Evolutionary conservation across 2,329 filamentous ascomycete genomes (phyloP).

Genomic region (Colletotrichum sp.): DNA sequence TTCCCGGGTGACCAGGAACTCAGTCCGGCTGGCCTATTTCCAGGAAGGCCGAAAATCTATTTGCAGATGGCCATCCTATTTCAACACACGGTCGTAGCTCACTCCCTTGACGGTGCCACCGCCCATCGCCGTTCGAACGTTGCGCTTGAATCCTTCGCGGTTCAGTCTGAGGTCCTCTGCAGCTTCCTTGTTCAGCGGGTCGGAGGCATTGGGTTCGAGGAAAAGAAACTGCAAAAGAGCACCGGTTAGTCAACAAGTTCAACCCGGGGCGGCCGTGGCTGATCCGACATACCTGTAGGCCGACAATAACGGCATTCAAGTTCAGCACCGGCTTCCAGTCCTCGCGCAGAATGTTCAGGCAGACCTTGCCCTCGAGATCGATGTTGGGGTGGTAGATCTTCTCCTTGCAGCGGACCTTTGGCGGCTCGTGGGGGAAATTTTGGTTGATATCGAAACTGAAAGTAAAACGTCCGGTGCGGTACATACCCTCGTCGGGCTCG

Average conservation of each 20-base stretch:
- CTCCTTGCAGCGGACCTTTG: constrained; percentile 95
- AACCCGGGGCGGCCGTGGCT: background rate
- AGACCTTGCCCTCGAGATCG: constrained; percentile 96
- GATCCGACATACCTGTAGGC: constrained; percentile 71
- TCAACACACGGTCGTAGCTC: constrained; percentile 79
- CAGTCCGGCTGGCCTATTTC: background rate
- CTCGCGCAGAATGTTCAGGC: constrained; percentile 94
- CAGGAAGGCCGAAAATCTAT: background rate
- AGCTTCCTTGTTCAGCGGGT: constrained; percentile 98
- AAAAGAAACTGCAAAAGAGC: constrained; percentile 78
- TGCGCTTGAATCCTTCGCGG: constrained; percentile 88
- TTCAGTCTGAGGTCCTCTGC: constrained; percentile 89
- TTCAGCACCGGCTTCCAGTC: constrained; percentile 99
- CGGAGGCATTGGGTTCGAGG: constrained; percentile 94
- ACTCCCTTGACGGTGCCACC: constrained; percentile 78
- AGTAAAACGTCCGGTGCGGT: constrained; percentile 85
- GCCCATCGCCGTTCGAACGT: constrained; percentile 83
- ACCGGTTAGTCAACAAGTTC: constrained; percentile 23
- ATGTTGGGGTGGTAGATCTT: constrained; percentile 99
- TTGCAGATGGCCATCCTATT: constrained; percentile 43
- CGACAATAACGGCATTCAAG: constrained; percentile 94
- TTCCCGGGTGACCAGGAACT: background rate
- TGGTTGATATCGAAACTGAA: constrained; percentile 94
- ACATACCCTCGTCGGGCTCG: constrained; percentile 85
- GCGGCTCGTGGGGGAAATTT: constrained; percentile 96